Percentiles rank a stretch among this genome's conserved stretches.
Evolutionary conservation across 345 rosid species (phyloP).

Genomic region (Brassica nigra): DNA sequence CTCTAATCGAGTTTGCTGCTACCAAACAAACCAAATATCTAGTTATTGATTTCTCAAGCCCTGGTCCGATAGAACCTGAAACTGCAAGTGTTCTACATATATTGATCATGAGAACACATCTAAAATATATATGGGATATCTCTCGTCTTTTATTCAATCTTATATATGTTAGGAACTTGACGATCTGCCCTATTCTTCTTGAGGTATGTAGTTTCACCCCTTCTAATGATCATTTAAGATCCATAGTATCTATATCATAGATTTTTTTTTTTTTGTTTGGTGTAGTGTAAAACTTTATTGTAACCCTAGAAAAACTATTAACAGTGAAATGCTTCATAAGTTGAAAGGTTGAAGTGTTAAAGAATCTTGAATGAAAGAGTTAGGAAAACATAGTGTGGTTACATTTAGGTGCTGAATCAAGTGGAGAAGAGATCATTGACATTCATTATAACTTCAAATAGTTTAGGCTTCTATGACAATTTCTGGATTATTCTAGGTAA

Average conservation of each 20-base stretch:
- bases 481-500: background rate
- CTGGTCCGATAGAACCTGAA: background rate
- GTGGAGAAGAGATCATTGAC: background rate
- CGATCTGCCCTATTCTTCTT: conserved; percentile 11
- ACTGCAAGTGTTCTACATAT: background rate
- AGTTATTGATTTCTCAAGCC: conserved; percentile 13
- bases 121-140: background rate
- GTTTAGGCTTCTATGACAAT: background rate
- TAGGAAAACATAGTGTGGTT: background rate
- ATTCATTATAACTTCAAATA: background rate
- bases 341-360: background rate
- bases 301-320: background rate
- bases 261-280: background rate
- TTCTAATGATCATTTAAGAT: background rate
- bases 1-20: conserved; percentile 18
- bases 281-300: background rate
- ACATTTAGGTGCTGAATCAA: no score
- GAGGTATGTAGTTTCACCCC: background rate
- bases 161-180: background rate
- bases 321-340: background rate
- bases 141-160: conserved; percentile 13
- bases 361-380: background rate
- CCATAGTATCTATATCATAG: background rate
- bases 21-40: conserved; percentile 4
- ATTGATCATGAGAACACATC: background rate